Evolutionary conservation across 129 eudicot species (phyloP), one percentile per base, ranked within the genome.

Genomic region (Lactuca sativa): DNA sequence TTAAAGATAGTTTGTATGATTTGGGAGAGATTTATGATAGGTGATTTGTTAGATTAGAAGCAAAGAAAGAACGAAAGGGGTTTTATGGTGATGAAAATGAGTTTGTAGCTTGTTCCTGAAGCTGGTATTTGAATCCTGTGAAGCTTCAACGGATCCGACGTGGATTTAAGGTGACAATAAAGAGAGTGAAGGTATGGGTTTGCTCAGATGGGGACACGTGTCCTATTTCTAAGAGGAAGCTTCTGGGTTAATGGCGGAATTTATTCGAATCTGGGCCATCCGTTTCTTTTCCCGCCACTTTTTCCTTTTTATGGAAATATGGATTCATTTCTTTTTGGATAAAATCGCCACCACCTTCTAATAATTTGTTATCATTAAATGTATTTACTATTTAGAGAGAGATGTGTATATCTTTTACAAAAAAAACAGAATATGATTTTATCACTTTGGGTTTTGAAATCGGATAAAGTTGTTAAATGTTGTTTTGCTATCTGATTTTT

Each of bases 181-280:
- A 63, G 40, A 33, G 8, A 15, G 73, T 31, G 40, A 33, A 14
- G 30, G 73, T 31, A 21, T 56, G 56, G 14, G 58, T 67, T 77
- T 72, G 81, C 57, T 12, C 32, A 56, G 17, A 68, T 71, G 72
- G 40, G 5, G 57, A 58, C 82, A 77, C 77, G 86, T 77, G 86
- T 36, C 66, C 13, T 59, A 17, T 30, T 40, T 10, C 4, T 2
- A 34, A 36, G 36, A n/a, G 67, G 79, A 73, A 77, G 74, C 38
- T 63, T 73, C 77, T 72, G 54, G 81, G 71, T 15, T 40, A 72
- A 55, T 55, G 63, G 30, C 34, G 9, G 64, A 60, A 70, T 70
- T 54, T 56, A 65, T 81, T 81, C 85, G 78, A 81, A 75, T 71
- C 18, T 64, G 81, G 81, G 77, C 84, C 81, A 81, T 16, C 21